phyloP scores from a whole-genome alignment of 768 basidiomycete genomes.

The Phallus indusiatus region DNA sequence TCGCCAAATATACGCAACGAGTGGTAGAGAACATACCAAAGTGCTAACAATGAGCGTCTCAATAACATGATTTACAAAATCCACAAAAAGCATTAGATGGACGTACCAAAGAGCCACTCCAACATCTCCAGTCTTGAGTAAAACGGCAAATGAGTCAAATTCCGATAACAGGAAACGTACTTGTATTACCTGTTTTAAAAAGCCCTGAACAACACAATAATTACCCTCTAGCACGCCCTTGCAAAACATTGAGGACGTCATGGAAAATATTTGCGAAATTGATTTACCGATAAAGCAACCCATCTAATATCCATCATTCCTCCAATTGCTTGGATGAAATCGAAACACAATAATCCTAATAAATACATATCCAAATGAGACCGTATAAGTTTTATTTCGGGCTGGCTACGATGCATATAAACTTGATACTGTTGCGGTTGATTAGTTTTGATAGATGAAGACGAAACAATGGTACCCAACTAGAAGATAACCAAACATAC shows the following conservation, averaged over 20 bases:
- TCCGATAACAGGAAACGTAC: neutral
- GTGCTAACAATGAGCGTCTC: slow-evolving; percentile 10
- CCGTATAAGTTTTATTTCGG: neutral
- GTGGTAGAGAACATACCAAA: slow-evolving; percentile 9
- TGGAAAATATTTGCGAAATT: neutral
- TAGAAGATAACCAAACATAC: slow-evolving; percentile 16
- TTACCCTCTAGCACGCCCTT: slow-evolving; percentile 23
- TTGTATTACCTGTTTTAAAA: neutral
- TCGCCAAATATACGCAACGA: neutral
- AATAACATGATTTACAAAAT: neutral
- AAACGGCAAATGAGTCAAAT: slow-evolving; percentile 8
- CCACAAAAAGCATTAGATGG: neutral
- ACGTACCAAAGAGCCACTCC: slow-evolving; percentile 31
- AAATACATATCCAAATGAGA: slow-evolving; percentile 22
- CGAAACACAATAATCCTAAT: slow-evolving; percentile 19
- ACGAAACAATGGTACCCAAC: slow-evolving; percentile 17
- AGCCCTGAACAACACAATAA: slow-evolving; percentile 29
- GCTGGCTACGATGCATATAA: neutral
- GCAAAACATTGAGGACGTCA: neutral
- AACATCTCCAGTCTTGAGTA: slow-evolving; percentile 33
- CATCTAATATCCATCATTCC: slow-evolving; percentile 30
- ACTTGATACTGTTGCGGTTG: neutral
- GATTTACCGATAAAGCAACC: slow-evolving; percentile 23
- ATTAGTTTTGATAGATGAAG: slow-evolving; percentile 14
- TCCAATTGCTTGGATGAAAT: slow-evolving; percentile 22